phyloP scores from a whole-genome alignment of 1,139 yeast genomes.

The Candida smagusa region DNA sequence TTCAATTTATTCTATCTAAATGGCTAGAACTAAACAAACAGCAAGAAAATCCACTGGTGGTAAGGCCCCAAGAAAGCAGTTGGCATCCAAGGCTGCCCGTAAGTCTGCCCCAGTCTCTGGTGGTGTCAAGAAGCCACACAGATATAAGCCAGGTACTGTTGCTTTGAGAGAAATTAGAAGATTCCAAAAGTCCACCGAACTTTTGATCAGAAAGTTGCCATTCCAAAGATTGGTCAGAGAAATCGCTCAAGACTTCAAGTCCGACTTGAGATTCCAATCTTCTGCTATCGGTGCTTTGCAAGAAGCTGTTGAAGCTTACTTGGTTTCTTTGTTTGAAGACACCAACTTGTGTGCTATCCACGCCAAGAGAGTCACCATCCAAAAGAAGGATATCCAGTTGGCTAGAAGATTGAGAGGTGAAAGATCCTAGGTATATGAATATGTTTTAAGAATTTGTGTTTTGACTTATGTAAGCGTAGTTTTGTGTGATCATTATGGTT shows the following conservation, averaged over 20 bases:
- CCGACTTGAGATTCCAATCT: constrained; percentile 51
- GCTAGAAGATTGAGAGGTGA: constrained; percentile 56
- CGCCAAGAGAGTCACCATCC: constrained; percentile 53
- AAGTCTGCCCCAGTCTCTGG: constrained; percentile 52
- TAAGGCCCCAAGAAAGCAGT: constrained; percentile 54
- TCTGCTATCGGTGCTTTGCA: constrained; percentile 53
- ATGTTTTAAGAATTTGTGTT: too few relatives aligned
- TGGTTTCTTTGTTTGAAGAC: constrained; percentile 50
- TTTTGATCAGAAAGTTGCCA: constrained; percentile 51
- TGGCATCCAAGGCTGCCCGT: constrained; percentile 53
- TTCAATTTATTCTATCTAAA: constrained; percentile 14
- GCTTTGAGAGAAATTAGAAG: constrained; percentile 56
- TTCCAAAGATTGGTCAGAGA: constrained; percentile 50
- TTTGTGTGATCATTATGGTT: too few relatives aligned
- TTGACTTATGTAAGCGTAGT: too few relatives aligned
- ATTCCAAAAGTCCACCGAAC: constrained; percentile 51
- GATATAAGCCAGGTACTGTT: constrained; percentile 56
- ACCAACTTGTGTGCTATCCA: constrained; percentile 54
- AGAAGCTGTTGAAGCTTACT: constrained; percentile 53
- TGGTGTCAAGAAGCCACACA: constrained; percentile 53
- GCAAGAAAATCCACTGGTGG: constrained; percentile 56
- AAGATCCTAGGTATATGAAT: constrained; percentile 30
- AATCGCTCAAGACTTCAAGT: constrained; percentile 49
- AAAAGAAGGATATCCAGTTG: constrained; percentile 52
- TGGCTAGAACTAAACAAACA: constrained; percentile 55